Evolutionary conservation across 371 early-diverging fungal species (phyloP), one percentile per base, ranked within the genome.

Genomic region (Rhizopus arrhizus): DNA sequence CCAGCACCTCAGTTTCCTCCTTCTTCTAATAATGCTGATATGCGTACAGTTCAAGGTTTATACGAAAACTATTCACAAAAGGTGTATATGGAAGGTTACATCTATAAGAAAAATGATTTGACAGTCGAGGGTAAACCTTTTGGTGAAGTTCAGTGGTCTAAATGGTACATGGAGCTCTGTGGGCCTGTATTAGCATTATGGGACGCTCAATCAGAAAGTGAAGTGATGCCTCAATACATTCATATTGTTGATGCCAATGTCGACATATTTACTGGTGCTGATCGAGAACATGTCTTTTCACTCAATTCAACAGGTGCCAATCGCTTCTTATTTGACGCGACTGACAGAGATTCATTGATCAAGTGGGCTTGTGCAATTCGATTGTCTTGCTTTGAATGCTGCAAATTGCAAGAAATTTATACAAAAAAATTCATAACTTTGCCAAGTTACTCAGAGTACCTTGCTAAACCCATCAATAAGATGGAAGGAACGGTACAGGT

Each of bases 341-440:
- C 72, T 10, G 68, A 76, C 45, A 62, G 61, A 15, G 56, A 67
- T 13, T 47, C 50, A 16, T 35, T 66, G 15, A 34, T 57, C 10
- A 34, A 55, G 12, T 91, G 91, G 90, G 80, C 88, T n/a, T 76
- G 78, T 40, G 86, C 88, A 8, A 74, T 91, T 53, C 84, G 89
- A 3, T 74, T 91, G 16, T 80, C 88, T 35, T 85, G 85, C 56
- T 91, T 80, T 38, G 91, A 91, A 64, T 75, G 75, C 12, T 70
- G 82, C 7, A 77, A 80, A 62, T 64, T 91, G 4, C 85, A 88
- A 43, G 89, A 89, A 58, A 78, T 82, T 53, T 90, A 85, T 53
- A 86, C 91, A 11, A 70, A 78, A 6, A 77, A 73, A 5, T 62
- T 87, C 16, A 43, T 90, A 36, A 71, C 72, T 35, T 75, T 64